Evolutionary conservation across 352 stramenopile species (phyloP), one percentile per base, ranked within the genome.

Genomic region (Phytophthora crassamura): DNA sequence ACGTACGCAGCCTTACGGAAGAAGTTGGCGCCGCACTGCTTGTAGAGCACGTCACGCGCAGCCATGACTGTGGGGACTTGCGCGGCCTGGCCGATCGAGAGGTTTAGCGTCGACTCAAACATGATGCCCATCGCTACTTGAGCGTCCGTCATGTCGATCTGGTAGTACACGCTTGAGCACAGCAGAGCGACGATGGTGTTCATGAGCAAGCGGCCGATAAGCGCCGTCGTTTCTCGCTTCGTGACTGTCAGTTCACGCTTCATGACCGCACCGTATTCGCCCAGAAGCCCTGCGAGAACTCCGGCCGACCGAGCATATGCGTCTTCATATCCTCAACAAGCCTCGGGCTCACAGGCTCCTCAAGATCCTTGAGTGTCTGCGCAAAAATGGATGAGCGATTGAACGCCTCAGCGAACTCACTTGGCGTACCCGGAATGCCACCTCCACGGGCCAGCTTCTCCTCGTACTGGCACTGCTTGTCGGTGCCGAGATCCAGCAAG

Each of bases 31-130:
- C 60, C 60, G 9, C 51, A 43, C 14, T 68, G 60, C 33, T 68
- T 68, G 60, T 68, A 63, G 15, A 68, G 52, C 4, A 45, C 68
- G 35, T 64, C 90, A 67, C 88, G 80, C 34, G 82, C 20, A 72
- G 62, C 55, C 39, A 79, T 49, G 16, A 92, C 68, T 8, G 73
- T 72, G 7, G 87, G 80, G 12, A 97, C 46, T 38, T 82, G 72
- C 5, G 85, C 36, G 45, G 90, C 76, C 22, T 80, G 74, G 11
- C 75, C 76, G 9, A 96, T 33, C 2, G 72, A 77, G 1, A 88
- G 63, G 55, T 88, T 93, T 9, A 97, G 66, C 9, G 89, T 51
- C 25, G 69, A 73, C 40, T 85, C 65, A 57, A 94, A 96, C 5
- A 93, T 67, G 32, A 93, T 73, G 16, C 89, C 86, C 48, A 64